Evolutionary conservation across 495 filamentous ascomycete genomes (phyloP), one percentile per base, ranked within the genome.

Genomic region (Aspergillus diversus): DNA sequence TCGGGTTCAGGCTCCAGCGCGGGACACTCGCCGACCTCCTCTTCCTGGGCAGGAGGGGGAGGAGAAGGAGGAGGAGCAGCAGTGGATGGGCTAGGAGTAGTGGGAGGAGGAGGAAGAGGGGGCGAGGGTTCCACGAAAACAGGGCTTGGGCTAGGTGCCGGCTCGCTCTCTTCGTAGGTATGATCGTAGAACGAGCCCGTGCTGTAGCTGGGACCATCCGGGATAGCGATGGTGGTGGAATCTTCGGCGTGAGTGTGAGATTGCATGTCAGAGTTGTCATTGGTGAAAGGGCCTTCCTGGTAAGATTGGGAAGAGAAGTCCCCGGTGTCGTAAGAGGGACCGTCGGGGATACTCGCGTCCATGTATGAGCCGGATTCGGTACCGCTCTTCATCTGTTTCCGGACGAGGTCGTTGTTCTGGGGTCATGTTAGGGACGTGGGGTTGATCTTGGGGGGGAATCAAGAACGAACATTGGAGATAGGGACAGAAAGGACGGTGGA

Each of bases 401-500:
- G 51, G 43, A 49, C 33, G 16, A 69, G 54, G 17, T 33, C 43
- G 27, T 56, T 43, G 48, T 46, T 39, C 59, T 60, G 42, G 4
- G 32, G 21, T 31, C 5, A 37, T 35, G 58, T 59, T 37, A 52
- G 53, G 53, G 21, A n/a, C 32, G 21, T 33, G 17, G 15, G 37
- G 17, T 8, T 5, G 2, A 55, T 59, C n/a, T 6, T 46, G 32
- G 61, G 57, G 50, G 46, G 27, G 42, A 15, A 15, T 34, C 39
- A 34, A 50, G 47, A 50, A 27, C 48, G 7, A 64, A 69, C 67
- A 43, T 65, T 33, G 49, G 62, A 13, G 39, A 70, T 48, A 5
- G 73, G 78, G 16, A 69, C 70, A 13, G 78, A 68, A 16, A 81
- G 66, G 32, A 77, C 70, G 7, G 72, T 61, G 11, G 69, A 65